Percentiles rank a stretch among this genome's conserved stretches.
Evolutionary conservation across 805 yeast genomes (phyloP).

Genomic region (Candida patagonica): DNA sequence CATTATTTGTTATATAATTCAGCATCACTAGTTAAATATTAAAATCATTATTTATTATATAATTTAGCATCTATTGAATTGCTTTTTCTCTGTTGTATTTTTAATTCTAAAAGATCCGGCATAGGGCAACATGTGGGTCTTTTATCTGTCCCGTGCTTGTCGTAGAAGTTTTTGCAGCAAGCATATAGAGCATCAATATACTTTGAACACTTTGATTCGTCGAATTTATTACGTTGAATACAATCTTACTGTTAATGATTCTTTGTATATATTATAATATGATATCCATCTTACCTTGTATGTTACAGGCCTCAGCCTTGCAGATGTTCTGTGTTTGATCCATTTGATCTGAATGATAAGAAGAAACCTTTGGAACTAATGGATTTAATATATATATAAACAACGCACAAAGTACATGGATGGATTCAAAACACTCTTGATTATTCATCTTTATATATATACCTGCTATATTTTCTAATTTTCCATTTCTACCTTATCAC

Average conservation of each 20-base stretch:
- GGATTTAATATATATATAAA: too few species aligned
- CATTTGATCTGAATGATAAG: too few species aligned
- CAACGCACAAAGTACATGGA: too few species aligned
- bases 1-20: neutral
- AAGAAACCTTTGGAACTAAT: too few species aligned
- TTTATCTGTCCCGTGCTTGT: constrained; percentile 46
- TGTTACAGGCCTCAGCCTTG: constrained; percentile 72
- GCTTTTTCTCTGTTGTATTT: constrained; percentile 52
- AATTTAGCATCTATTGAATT: constrained; percentile 25
- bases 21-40: constrained; percentile 3
- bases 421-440: too few species aligned
- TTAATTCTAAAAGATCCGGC: constrained; percentile 50
- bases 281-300: constrained; percentile 48
- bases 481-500: constrained; percentile 30
- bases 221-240: constrained; percentile 47
- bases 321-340: constrained; percentile 47
- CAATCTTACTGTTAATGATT: constrained; percentile 40
- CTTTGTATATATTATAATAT: neutral
- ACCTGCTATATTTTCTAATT: too few species aligned
- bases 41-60: neutral
- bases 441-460: too few species aligned
- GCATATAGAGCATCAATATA: constrained; percentile 61
- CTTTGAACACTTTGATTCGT: constrained; percentile 66
- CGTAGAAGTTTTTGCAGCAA: constrained; percentile 65
- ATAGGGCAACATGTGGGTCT: constrained; percentile 72